A percentile compares a stretch with the other conserved stretches of the same genome.
These are phyloP conservation scores for Scheffersomyces lignosus DNA, from an alignment of 805 yeast genomes.

Conservation along the genomic window DNA sequence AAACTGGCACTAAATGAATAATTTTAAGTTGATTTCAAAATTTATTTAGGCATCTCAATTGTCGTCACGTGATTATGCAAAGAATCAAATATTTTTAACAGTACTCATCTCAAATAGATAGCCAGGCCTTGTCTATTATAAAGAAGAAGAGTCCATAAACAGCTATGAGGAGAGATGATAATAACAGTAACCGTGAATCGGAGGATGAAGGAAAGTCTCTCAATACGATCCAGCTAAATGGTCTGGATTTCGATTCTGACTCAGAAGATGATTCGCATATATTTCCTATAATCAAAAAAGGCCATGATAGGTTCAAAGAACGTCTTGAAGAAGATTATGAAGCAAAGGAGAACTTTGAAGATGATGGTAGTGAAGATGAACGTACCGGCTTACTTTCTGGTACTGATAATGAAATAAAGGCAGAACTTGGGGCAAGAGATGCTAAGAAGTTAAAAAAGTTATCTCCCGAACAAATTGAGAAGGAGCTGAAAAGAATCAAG, in stretches of 20 bases:
- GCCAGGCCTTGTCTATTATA: neutral
- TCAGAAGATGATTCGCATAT: conserved; percentile 8
- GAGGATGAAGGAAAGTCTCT: conserved; percentile 4
- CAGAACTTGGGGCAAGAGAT: too few species aligned
- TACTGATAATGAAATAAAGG: too few species aligned
- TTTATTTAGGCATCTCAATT: neutral
- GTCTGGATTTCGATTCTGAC: conserved; percentile 1
- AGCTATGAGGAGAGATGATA: too few species aligned
- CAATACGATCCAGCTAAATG: conserved; percentile 5
- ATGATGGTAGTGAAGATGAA: conserved; percentile 8
- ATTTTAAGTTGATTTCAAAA: too few species aligned
- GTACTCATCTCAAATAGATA: too few species aligned
- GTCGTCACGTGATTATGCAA: neutral
- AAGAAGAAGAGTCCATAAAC: conserved; percentile 7
- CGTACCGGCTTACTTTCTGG: too few species aligned
- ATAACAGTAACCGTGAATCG: too few species aligned
- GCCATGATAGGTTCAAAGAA: conserved; percentile 11
- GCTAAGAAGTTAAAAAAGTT: conserved; percentile 51
- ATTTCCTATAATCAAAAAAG: conserved; percentile 10
- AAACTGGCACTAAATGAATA: too few species aligned
- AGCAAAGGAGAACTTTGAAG: conserved; percentile 7
- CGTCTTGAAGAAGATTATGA: conserved; percentile 10
- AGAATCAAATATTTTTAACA: too few species aligned
- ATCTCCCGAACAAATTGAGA: conserved; percentile 53
- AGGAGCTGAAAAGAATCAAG: conserved; percentile 55